Conservation (phyloP, 2,329 filamentous ascomycete species). For the Exophiala calicioides region DNA sequence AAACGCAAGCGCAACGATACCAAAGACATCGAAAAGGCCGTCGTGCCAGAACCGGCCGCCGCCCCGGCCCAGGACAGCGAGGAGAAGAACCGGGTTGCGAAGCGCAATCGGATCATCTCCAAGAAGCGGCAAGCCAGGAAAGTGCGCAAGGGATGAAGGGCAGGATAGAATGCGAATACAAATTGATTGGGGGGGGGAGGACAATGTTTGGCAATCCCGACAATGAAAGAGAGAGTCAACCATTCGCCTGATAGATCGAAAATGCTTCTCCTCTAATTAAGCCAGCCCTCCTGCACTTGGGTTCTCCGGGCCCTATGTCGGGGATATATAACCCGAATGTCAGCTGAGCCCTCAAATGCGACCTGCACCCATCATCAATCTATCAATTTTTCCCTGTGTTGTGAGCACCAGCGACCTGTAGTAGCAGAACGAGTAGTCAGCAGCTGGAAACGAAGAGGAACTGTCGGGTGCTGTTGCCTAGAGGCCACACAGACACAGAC, state of each 20-base stretch:
- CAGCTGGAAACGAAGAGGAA: too few relatives aligned
- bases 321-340: too few relatives aligned
- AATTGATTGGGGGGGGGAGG: background rate
- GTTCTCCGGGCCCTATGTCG: too few relatives aligned
- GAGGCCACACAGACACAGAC: too few relatives aligned
- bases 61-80: slow-evolving; percentile 29
- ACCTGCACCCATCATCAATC: too few relatives aligned
- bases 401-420: slow-evolving; percentile 27
- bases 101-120: slow-evolving; percentile 75
- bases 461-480: too few relatives aligned
- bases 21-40: slow-evolving; percentile 11
- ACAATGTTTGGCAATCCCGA: background rate
- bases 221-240: too few relatives aligned
- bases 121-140: slow-evolving; percentile 77
- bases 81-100: slow-evolving; percentile 58
- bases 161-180: background rate
- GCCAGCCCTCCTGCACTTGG: too few relatives aligned
- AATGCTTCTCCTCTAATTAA: too few relatives aligned
- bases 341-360: too few relatives aligned
- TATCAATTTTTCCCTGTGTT: slow-evolving; percentile 18
- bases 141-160: slow-evolving; percentile 54
- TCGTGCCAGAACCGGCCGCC: slow-evolving; percentile 6
- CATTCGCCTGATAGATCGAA: too few relatives aligned
- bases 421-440: slow-evolving; percentile 5
- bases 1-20: slow-evolving; percentile 43